phyloP scores from a whole-genome alignment of 2,329 filamentous ascomycete species.

The Fonsecaea multimorphosa region DNA sequence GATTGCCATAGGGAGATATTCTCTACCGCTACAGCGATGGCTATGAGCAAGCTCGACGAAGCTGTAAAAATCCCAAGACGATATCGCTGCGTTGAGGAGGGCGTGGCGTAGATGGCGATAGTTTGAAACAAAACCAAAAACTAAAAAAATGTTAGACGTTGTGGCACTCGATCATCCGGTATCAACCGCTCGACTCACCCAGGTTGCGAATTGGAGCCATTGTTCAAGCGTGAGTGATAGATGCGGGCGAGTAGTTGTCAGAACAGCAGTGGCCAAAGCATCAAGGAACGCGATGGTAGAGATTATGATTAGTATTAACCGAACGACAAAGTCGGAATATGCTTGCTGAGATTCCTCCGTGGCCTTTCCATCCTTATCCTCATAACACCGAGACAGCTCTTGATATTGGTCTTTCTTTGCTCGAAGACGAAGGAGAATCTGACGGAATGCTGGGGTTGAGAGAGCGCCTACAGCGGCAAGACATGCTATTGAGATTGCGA shows the following conservation, averaged over 20 bases:
- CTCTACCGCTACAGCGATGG: constrained; percentile 36
- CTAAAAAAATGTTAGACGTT: constrained; percentile 30
- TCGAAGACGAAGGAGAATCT: constrained; percentile 21
- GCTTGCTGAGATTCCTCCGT: constrained; percentile 66
- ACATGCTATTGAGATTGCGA: constrained; percentile 33
- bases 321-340: constrained; percentile 68
- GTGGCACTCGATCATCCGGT: not conserved
- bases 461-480: constrained; percentile 28
- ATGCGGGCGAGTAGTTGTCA: constrained; percentile 53
- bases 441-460: constrained; percentile 29
- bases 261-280: constrained; percentile 63
- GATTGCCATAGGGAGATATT: constrained; percentile 35
- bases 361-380: constrained; percentile 73
- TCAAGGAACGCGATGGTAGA: constrained; percentile 60
- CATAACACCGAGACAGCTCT: constrained; percentile 57
- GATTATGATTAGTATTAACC: constrained; percentile 61
- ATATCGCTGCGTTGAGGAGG: constrained; percentile 33
- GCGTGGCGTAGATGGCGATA: constrained; percentile 34
- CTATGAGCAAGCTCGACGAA: constrained; percentile 33
- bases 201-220: constrained; percentile 66
- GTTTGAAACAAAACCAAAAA: constrained; percentile 36
- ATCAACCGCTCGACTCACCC: constrained; percentile 59
- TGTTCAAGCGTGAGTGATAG: constrained; percentile 59
- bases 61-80: constrained; percentile 33
- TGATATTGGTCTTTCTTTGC: constrained; percentile 30